Evolutionary conservation across 805 yeast species (phyloP).

Genomic region (Kuraishia ogatae): DNA sequence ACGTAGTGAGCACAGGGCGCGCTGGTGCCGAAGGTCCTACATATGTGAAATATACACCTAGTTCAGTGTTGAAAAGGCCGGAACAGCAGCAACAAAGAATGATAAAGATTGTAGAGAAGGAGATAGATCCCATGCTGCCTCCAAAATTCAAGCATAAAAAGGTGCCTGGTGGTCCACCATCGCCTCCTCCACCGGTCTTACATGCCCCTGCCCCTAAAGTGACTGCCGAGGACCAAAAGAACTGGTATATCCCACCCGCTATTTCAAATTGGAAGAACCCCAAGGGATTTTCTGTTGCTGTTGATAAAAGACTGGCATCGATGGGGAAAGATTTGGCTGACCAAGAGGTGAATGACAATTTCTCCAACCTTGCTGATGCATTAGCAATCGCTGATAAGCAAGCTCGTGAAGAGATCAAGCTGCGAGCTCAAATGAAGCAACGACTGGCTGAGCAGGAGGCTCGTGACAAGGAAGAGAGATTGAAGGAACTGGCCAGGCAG

Average conservation of each 20-base stretch:
- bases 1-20: conserved; percentile 3
- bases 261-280: conserved; percentile 95
- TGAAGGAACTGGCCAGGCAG: conserved; percentile 39
- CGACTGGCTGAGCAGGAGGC: conserved; percentile 41
- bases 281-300: conserved; percentile 74
- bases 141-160: conserved; percentile 65
- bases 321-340: conserved; percentile 32
- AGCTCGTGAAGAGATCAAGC: conserved; percentile 47
- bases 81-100: conserved; percentile 29
- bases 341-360: conserved; percentile 43
- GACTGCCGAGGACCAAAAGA: conserved; percentile 63
- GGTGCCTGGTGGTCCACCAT: conserved; percentile 60
- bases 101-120: conserved; percentile 57
- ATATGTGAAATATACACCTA: conserved; percentile 35
- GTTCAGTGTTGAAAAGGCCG: conserved; percentile 21
- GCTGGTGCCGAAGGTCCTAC: conserved; percentile 21
- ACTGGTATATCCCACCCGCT: conserved; percentile 87
- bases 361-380: conserved; percentile 60
- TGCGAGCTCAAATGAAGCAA: conserved; percentile 40
- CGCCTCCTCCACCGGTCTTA: conserved; percentile 54
- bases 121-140: conserved; percentile 83
- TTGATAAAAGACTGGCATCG: conserved; percentile 69
- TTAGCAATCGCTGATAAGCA: conserved; percentile 57
- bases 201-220: conserved; percentile 49
- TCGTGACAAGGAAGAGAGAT: conserved; percentile 39